phyloP scores from a whole-genome alignment of 768 basidiomycete species.

The Mycena capillaripes region DNA sequence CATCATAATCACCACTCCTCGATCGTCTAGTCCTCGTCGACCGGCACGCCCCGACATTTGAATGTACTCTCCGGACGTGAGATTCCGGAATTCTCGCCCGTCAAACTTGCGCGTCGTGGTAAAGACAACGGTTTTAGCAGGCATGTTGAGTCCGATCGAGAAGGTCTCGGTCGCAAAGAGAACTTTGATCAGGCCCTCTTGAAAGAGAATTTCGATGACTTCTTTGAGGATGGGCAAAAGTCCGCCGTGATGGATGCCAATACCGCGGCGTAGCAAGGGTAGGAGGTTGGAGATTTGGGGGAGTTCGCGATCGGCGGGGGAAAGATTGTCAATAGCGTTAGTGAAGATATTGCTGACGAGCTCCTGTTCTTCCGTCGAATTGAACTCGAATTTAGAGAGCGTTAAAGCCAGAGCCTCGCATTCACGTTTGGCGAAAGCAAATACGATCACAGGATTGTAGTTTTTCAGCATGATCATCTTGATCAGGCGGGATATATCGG shows the following conservation, averaged over 20 bases:
- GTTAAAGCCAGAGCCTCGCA: constrained; percentile 94
- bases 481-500: constrained; percentile 97
- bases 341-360: constrained; percentile 90
- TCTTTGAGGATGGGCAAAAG: constrained; percentile 98
- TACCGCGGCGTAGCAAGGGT: constrained; percentile 93
- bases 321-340: constrained; percentile 92
- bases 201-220: constrained; percentile 98
- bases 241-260: constrained; percentile 98
- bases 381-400: constrained; percentile 97
- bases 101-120: constrained; percentile 96
- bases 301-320: constrained; percentile 88
- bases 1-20: constrained; percentile 99
- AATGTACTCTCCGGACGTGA: constrained; percentile 97
- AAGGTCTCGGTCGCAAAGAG: constrained; percentile 99
- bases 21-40: constrained; percentile 95
- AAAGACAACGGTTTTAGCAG: constrained; percentile 99
- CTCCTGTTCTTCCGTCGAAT: constrained; percentile 91
- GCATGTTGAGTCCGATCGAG: constrained; percentile 99
- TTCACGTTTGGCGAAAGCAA: constrained; percentile 98
- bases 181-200: constrained; percentile 97
- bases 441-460: constrained; percentile 98
- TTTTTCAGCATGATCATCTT: constrained; percentile 99
- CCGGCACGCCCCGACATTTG: constrained; percentile 99
- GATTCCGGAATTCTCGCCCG: constrained; percentile 92
- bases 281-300: constrained; percentile 95